A percentile compares a stretch with the other conserved stretches of the same genome.
These are phyloP conservation scores for Rhizopogon vinicolor DNA, from an alignment of 768 basidiomycete species.

Conservation along the genomic window DNA sequence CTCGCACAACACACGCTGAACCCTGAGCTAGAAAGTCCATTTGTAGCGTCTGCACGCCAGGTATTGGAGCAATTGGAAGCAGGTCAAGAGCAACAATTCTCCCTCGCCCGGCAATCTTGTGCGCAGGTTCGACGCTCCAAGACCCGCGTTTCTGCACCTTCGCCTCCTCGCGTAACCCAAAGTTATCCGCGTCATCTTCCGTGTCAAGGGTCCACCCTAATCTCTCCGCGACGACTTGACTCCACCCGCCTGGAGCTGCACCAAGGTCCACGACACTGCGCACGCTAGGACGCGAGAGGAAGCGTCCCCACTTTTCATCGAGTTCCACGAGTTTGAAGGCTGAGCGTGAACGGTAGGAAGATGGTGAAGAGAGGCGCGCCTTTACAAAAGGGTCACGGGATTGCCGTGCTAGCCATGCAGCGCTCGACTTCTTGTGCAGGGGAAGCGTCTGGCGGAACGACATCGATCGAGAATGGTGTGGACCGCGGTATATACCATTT, in stretches of 20 bases:
- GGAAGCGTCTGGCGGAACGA: slow-evolving; percentile 33
- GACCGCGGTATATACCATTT: neutral
- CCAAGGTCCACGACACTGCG: slow-evolving; percentile 80
- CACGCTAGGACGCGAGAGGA: slow-evolving; percentile 50
- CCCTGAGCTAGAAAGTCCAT: slow-evolving; percentile 70
- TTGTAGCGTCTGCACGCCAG: slow-evolving; percentile 67
- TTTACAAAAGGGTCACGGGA: slow-evolving; percentile 68
- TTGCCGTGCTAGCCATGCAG: slow-evolving; percentile 72
- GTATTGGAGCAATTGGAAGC: slow-evolving; percentile 65
- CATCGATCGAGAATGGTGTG: slow-evolving; percentile 7
- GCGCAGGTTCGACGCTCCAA: slow-evolving; percentile 21
- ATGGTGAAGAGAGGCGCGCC: slow-evolving; percentile 39
- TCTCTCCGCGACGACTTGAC: slow-evolving; percentile 70
- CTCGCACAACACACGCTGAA: slow-evolving; percentile 42
- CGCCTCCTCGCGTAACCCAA: neutral
- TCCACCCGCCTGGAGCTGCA: slow-evolving; percentile 93
- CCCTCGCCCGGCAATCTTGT: slow-evolving; percentile 15
- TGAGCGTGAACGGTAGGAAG: slow-evolving; percentile 73
- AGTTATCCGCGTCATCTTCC: neutral
- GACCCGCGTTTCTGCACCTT: neutral
- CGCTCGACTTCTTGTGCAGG: slow-evolving; percentile 24
- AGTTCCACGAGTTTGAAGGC: slow-evolving; percentile 92
- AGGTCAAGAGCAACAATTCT: slow-evolving; percentile 78
- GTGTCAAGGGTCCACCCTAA: slow-evolving; percentile 42
- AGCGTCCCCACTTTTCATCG: slow-evolving; percentile 47